Conservation (phyloP, 768 basidiomycete species). For the Serendipita sp. region DNA sequence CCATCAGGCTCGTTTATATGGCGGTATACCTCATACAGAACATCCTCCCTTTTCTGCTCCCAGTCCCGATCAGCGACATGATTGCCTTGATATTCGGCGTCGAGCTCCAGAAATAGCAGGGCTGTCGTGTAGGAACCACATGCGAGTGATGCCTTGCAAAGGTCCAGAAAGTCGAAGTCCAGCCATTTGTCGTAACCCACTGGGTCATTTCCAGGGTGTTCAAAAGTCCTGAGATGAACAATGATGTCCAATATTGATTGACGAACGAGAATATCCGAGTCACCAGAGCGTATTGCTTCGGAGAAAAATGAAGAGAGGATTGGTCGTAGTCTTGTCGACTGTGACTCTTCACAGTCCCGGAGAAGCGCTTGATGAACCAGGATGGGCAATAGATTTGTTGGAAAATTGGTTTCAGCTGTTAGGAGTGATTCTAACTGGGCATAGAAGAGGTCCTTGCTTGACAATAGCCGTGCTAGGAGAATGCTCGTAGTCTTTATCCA, state of each 20-base stretch:
- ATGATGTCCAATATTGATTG: constrained; percentile 54
- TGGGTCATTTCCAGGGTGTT: constrained; percentile 22
- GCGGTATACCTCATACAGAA: constrained; percentile 81
- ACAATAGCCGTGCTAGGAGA: constrained; percentile 43
- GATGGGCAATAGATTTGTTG: constrained; percentile 52
- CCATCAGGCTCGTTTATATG: constrained; percentile 97
- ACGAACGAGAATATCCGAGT: constrained; percentile 28
- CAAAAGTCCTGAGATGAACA: constrained; percentile 63
- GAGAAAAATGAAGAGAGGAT: constrained; percentile 40
- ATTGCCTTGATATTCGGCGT: constrained; percentile 12
- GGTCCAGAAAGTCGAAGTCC: constrained; percentile 48
- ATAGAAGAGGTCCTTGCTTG: constrained; percentile 42
- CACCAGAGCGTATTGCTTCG: constrained; percentile 28
- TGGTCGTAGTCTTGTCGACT: constrained; percentile 11
- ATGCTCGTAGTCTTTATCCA: constrained; percentile 51
- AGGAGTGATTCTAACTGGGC: constrained; percentile 49
- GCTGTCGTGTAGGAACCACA: constrained; percentile 83
- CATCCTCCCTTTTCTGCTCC: constrained; percentile 25
- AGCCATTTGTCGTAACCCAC: constrained; percentile 67
- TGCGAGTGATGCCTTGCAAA: constrained; percentile 54
- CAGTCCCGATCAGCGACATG: not conserved
- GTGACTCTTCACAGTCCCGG: constrained; percentile 14
- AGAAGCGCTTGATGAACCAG: constrained; percentile 53
- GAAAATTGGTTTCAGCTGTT: constrained; percentile 35
- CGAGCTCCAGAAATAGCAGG: constrained; percentile 71